Evolutionary conservation across 345 rosid species (phyloP).

Genomic region (Psidium friedrichsthalianum): DNA sequence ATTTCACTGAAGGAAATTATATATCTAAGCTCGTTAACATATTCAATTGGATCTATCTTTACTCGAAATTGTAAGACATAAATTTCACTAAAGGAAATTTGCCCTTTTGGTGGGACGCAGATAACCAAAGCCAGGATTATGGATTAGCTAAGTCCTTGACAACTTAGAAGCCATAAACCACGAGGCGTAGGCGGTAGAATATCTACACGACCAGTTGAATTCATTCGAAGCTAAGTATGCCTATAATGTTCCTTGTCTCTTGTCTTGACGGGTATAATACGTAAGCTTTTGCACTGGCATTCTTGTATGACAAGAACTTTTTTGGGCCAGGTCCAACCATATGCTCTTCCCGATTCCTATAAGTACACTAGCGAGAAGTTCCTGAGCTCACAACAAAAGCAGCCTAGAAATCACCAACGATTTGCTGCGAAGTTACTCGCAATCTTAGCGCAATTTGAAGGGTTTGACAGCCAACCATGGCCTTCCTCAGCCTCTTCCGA

Average conservation of each 20-base stretch:
- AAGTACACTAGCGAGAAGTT: not conserved
- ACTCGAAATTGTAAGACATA: no score
- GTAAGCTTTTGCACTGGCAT: not conserved
- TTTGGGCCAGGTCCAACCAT: not conserved
- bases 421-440: not conserved
- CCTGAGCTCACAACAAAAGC: not conserved
- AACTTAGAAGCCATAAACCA: not conserved
- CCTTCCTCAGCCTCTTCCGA: not conserved
- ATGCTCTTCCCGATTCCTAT: not conserved
- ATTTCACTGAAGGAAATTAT: no score
- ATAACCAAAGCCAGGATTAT: not conserved
- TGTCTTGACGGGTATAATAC: not conserved
- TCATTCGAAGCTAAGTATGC: not conserved
- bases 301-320: not conserved
- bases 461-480: not conserved
- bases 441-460: not conserved
- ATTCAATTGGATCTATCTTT: no score
- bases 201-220: not conserved
- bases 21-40: no score
- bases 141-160: not conserved
- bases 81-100: not conserved
- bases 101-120: not conserved
- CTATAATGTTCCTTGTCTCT: not conserved
- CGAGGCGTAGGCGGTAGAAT: not conserved
- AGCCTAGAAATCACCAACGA: not conserved